phyloP scores from a whole-genome alignment of 179 eudicot species.

The Drosera spatulata region DNA sequence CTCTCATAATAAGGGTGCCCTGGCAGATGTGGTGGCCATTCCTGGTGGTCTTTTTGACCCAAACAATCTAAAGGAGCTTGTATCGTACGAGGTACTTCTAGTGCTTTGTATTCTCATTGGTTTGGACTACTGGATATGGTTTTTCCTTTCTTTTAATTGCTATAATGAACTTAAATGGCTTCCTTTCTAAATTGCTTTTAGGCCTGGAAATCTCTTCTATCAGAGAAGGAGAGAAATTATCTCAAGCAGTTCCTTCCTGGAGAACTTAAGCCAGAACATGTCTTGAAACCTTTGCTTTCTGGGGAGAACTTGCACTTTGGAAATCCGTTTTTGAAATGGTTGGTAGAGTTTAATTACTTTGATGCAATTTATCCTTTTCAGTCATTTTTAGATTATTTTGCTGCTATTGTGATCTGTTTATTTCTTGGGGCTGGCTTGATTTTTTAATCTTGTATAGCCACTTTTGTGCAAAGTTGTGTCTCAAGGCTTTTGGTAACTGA shows the following conservation, averaged over 20 bases:
- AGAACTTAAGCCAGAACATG: constrained; percentile 32
- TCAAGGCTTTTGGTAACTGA: too few species aligned
- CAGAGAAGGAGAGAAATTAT: constrained; percentile 55
- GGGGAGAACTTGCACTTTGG: constrained; percentile 76
- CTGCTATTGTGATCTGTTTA: too few species aligned
- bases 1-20: constrained; percentile 21
- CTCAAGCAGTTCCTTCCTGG: constrained; percentile 69
- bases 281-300: constrained; percentile 49
- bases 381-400: too few species aligned
- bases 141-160: too few species aligned
- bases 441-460: too few species aligned
- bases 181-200: constrained; percentile 17
- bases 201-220: constrained; percentile 70
- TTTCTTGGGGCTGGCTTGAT: too few species aligned
- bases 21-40: constrained; percentile 63
- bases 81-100: constrained; percentile 61
- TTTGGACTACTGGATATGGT: too few species aligned
- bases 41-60: constrained; percentile 65
- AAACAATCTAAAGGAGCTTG: constrained; percentile 44
- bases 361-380: neutral
- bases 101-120: neutral
- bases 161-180: too few species aligned
- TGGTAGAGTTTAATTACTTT: constrained; percentile 14
- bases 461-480: too few species aligned
- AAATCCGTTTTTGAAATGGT: constrained; percentile 66